Evolutionary conservation across 1,139 yeast genomes (phyloP).

Genomic region (Hemisphaericaspora xylanilytica): DNA sequence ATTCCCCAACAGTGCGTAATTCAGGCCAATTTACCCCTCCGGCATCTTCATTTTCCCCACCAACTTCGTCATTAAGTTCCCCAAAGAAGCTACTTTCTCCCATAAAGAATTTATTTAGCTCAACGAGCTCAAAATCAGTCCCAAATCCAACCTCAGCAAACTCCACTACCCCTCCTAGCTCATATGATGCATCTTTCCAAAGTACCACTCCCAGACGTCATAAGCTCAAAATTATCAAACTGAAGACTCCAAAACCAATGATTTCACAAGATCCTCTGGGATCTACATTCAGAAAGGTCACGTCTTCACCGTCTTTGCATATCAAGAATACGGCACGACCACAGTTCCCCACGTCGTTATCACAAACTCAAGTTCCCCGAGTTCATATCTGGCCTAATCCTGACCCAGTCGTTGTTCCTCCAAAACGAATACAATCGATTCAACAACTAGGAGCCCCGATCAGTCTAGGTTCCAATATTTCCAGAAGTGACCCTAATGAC

Average conservation of each 20-base stretch:
- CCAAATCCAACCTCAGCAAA: slow-evolving; percentile 11
- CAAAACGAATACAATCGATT: not conserved
- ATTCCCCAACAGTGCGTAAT: slow-evolving; percentile 24
- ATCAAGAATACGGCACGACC: not conserved
- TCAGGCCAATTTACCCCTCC: slow-evolving; percentile 29
- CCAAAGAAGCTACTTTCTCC: slow-evolving; percentile 46
- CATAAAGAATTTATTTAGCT: slow-evolving; percentile 35
- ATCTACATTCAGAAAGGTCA: slow-evolving; percentile 3
- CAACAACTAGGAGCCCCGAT: slow-evolving; percentile 15
- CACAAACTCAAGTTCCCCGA: slow-evolving; percentile 2
- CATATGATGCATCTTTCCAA: slow-evolving; percentile 3
- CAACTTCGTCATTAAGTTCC: slow-evolving; percentile 25
- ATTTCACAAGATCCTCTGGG: not conserved
- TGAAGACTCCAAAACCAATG: not conserved
- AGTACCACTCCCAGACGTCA: not conserved
- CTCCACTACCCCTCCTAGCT: slow-evolving; percentile 10
- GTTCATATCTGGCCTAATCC: slow-evolving; percentile 3
- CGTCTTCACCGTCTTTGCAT: slow-evolving; percentile 2
- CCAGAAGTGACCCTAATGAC: no score
- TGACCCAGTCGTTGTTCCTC: not conserved
- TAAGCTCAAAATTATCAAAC: slow-evolving; percentile 1
- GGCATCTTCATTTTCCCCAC: slow-evolving; percentile 13
- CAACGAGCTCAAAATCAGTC: slow-evolving; percentile 19
- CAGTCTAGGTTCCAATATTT: slow-evolving; percentile 1
- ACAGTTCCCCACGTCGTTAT: not conserved